A percentile compares a stretch with the other conserved stretches of the same genome.
These are phyloP conservation scores for Fusarium vanettenii DNA, from an alignment of 2,329 filamentous ascomycete genomes.

Conservation along the genomic window DNA sequence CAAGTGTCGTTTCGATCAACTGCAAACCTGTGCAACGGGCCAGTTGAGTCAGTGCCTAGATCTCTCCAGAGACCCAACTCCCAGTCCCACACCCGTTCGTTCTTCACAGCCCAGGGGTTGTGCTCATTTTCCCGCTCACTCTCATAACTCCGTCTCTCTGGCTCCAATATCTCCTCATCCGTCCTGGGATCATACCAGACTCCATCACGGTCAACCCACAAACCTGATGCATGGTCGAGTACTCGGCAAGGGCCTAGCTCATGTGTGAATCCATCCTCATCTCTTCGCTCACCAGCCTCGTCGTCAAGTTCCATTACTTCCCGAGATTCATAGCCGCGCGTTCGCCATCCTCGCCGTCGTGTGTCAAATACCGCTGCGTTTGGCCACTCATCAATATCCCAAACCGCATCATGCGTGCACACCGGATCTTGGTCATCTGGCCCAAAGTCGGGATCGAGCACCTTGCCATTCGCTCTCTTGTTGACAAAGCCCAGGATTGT, in stretches of 20 bases:
- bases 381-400: background rate
- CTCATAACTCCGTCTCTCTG: background rate
- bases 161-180: background rate
- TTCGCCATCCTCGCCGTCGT: background rate
- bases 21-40: background rate
- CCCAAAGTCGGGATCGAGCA: background rate
- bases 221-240: background rate
- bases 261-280: background rate
- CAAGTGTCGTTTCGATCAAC: background rate
- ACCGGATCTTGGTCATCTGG: background rate
- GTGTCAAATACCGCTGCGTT: constrained; percentile 1
- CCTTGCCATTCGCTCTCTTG: background rate
- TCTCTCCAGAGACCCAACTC: constrained; percentile 13
- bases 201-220: constrained; percentile 5
- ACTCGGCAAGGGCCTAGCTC: background rate
- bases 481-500: background rate
- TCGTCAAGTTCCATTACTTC: background rate
- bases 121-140: background rate
- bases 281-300: background rate
- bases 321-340: background rate
- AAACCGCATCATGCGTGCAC: background rate
- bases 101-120: background rate
- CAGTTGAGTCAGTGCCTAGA: background rate
- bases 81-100: constrained; percentile 1
- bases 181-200: constrained; percentile 4